Conservation (phyloP, 2,329 filamentous ascomycete genomes). For the Penicillium sp. region DNA sequence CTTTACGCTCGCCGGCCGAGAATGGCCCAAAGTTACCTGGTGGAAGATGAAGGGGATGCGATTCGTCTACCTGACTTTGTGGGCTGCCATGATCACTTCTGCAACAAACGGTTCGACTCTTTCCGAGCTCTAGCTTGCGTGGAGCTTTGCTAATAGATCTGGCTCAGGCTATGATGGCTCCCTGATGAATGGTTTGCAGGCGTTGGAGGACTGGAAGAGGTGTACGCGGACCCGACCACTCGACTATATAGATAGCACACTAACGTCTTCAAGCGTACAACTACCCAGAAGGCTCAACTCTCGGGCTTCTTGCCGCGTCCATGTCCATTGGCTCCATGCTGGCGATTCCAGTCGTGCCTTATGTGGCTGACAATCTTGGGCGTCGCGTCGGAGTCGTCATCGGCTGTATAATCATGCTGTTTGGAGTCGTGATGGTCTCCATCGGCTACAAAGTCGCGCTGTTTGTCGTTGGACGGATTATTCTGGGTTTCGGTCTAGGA, state of each 20-base stretch:
- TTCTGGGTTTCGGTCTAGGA: constrained; percentile 36
- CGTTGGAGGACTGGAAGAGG: constrained; percentile 49
- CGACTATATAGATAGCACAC: neutral
- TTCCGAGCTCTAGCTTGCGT: too few species aligned
- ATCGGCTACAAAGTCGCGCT: constrained; percentile 33
- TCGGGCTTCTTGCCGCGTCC: constrained; percentile 54
- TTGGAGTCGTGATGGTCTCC: constrained; percentile 37
- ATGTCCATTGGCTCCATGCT: constrained; percentile 56
- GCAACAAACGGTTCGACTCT: constrained; percentile 18
- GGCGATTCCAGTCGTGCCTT: constrained; percentile 55
- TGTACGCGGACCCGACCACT: constrained; percentile 24
- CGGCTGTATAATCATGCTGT: constrained; percentile 28
- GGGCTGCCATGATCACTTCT: constrained; percentile 15
- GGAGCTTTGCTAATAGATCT: neutral
- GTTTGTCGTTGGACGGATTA: constrained; percentile 35
- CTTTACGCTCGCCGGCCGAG: constrained; percentile 27
- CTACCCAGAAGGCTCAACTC: constrained; percentile 38
- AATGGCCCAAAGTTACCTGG: constrained; percentile 32
- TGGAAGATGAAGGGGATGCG: constrained; percentile 28
- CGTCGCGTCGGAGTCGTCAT: constrained; percentile 54
- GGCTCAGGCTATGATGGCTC: constrained; percentile 52
- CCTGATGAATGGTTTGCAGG: constrained; percentile 58
- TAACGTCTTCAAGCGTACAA: constrained; percentile 22
- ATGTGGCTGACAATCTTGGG: constrained; percentile 54
- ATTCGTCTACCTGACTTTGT: constrained; percentile 26